Percentiles rank a stretch among this genome's conserved stretches.
phyloP scores from a whole-genome alignment of 805 yeast species.

The Saccharomyces eubayanus region DNA sequence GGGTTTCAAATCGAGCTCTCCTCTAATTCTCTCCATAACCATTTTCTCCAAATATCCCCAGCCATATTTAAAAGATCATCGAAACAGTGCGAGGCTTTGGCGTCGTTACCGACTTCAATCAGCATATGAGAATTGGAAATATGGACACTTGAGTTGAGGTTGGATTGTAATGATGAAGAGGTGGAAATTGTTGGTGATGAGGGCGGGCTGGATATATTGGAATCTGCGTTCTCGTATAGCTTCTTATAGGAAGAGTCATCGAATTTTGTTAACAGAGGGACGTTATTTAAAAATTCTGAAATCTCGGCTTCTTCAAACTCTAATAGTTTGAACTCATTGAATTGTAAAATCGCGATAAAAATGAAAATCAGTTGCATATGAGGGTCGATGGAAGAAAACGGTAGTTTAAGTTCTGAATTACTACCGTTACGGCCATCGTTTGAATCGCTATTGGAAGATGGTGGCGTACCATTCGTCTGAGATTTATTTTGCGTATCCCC shows the following conservation, averaged over 20 bases:
- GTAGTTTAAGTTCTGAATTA: constrained; percentile 8
- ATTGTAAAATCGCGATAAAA: constrained; percentile 68
- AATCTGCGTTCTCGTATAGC: constrained; percentile 11
- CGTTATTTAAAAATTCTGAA: constrained; percentile 59
- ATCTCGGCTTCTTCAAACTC: constrained; percentile 90
- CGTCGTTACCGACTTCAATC: constrained; percentile 33
- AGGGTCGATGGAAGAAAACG: constrained; percentile 50
- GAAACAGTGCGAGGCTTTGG: constrained; percentile 48
- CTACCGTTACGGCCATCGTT: constrained; percentile 1
- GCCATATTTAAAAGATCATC: constrained; percentile 69
- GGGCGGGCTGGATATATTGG: constrained; percentile 1
- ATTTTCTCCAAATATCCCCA: constrained; percentile 82
- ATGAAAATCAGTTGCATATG: constrained; percentile 71
- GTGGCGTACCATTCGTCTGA: neutral
- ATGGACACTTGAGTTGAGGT: neutral
- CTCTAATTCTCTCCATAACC: constrained; percentile 57
- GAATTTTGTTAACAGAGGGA: constrained; percentile 29
- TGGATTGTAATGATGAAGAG: constrained; percentile 2
- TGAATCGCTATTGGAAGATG: neutral
- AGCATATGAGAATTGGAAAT: constrained; percentile 17
- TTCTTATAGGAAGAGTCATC: constrained; percentile 28
- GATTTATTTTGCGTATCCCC: constrained; percentile 6
- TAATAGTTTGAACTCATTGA: constrained; percentile 66
- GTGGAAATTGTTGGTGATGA: constrained; percentile 8
- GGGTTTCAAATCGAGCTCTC: constrained; percentile 29